Base-by-base conservation (phyloP, 2,329 filamentous ascomycete genomes). In the Pezizomycotina sp. region DNA sequence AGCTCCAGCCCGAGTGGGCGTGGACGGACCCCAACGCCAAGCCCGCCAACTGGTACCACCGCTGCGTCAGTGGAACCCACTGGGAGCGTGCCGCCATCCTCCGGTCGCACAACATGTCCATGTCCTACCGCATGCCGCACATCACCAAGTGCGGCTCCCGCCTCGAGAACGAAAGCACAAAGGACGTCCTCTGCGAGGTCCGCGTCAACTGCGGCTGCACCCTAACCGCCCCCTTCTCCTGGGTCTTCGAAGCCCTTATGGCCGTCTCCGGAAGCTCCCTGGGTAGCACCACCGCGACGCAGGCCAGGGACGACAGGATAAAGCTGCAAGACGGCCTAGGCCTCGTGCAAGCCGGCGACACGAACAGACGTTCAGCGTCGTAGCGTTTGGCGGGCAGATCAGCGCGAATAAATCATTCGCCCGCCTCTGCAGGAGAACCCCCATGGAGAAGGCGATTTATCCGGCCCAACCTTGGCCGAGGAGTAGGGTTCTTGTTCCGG, bases 301-400 rank as follows among this genome's bases (percentile, higher is more conserved):
- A 44, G 21, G 48, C 48, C 29, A 6, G 20, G 2, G 46, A 51
- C 22, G 39, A 36, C 24, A 26, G 51, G 4, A 51, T 53, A 20
- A 29, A 28, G 2, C 31, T 51, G 18, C 41, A 40, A 9, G 51
- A 53, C 22, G 50, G 50, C 4, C 27, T 53, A 1, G 50, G 50
- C 3, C 30, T 53, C 7, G 45, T 50, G 8, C 50, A 53, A 34
- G 46, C 48, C n/a, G 49, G 50, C 7, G 51, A 52, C 19, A 38
- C 50, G 12, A 47, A 42, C 27, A 47, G 42, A 43, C 42, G 2
- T 52, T 50, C 36, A 35, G 49, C 16, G 20, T 53, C 3, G 40
- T 53, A 7, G 46, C 49, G 0, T 52, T 52, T 25, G 43, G 39
- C 2, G 51, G 49, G 7, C 37, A 50, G 14, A 24, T 38, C 16